Conservation (phyloP, 2,329 filamentous ascomycete genomes). For the Esteya vermicola region DNA sequence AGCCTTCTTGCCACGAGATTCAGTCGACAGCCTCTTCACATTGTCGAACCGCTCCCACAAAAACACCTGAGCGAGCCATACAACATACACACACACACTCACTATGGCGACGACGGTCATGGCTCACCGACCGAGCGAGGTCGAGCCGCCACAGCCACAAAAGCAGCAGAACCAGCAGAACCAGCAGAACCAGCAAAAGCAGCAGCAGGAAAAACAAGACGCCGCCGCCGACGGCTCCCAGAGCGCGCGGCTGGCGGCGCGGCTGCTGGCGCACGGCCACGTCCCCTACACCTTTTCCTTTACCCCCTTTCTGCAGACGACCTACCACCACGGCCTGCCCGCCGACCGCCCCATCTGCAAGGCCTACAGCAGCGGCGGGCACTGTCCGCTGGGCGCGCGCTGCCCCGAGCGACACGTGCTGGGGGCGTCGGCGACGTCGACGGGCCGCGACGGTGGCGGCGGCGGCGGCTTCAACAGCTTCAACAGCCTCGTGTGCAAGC, state of each 20-base stretch:
- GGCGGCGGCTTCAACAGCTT: slow-evolving; percentile 34
- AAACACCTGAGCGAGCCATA: too few species aligned
- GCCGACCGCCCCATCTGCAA: slow-evolving; percentile 71
- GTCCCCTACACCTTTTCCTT: slow-evolving; percentile 63
- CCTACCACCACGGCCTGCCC: slow-evolving; percentile 72
- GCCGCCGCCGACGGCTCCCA: too few species aligned
- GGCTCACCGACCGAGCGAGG: too few species aligned
- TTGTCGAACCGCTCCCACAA: too few species aligned
- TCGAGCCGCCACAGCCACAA: too few species aligned
- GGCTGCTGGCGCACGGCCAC: slow-evolving; percentile 42
- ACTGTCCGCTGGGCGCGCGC: slow-evolving; percentile 71
- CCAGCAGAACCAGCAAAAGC: too few species aligned
- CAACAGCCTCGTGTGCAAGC: slow-evolving; percentile 89
- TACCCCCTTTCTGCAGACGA: slow-evolving; percentile 68
- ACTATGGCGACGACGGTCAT: too few species aligned
- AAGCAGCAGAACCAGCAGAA: too few species aligned
- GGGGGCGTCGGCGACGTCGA: slow-evolving; percentile 18
- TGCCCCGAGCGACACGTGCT: slow-evolving; percentile 72
- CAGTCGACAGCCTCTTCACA: too few species aligned
- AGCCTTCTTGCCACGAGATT: too few species aligned
- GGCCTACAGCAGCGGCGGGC: slow-evolving; percentile 62
- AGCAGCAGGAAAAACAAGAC: too few species aligned
- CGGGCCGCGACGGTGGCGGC: slow-evolving; percentile 17
- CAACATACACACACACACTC: too few species aligned
- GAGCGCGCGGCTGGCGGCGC: slow-evolving; percentile 20